Conservation (phyloP, 257 asterid genomes). For the Leptodermis oblonga region DNA sequence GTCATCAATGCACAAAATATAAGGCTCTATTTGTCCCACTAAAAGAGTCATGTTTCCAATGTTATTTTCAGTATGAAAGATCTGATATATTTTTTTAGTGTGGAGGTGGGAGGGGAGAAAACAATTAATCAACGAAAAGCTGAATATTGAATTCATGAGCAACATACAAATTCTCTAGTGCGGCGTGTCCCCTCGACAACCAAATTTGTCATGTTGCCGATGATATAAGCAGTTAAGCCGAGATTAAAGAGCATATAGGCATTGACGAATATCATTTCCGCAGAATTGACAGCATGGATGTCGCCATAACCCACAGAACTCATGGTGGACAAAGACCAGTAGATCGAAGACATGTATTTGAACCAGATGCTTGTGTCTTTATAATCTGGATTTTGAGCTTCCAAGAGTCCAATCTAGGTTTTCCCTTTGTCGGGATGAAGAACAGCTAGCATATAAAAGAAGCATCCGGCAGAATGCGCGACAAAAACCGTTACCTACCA, state of each 20-base stretch:
- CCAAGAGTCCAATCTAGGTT: conserved; percentile 85
- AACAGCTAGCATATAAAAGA: conserved; percentile 66
- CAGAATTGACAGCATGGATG: conserved; percentile 70
- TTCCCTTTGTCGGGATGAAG: conserved; percentile 64
- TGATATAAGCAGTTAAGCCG: conserved; percentile 80
- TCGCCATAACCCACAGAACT: conserved; percentile 95
- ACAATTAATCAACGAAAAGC: too few species aligned
- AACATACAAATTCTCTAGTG: conserved; percentile 91
- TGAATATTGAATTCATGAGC: too few species aligned
- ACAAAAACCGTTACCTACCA: conserved; percentile 64
- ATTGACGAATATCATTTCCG: conserved; percentile 76
- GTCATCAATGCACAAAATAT: too few species aligned
- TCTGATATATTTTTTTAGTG: too few species aligned
- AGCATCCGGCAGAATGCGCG: conserved; percentile 85
- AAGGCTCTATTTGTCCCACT: too few species aligned
- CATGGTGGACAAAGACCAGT: conserved; percentile 93
- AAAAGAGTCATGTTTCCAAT: too few species aligned
- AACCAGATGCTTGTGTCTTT: conserved; percentile 49
- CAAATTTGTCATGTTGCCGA: conserved; percentile 95
- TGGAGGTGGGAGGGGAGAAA: too few species aligned
- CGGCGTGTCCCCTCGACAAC: conserved; percentile 93
- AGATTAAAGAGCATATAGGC: conserved; percentile 80
- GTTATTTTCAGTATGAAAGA: too few species aligned
- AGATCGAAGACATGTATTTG: conserved; percentile 63
- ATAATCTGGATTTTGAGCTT: conserved; percentile 52